phyloP scores from a whole-genome alignment of 1,284 basidiomycete genomes.

The Malassezia furfur region DNA sequence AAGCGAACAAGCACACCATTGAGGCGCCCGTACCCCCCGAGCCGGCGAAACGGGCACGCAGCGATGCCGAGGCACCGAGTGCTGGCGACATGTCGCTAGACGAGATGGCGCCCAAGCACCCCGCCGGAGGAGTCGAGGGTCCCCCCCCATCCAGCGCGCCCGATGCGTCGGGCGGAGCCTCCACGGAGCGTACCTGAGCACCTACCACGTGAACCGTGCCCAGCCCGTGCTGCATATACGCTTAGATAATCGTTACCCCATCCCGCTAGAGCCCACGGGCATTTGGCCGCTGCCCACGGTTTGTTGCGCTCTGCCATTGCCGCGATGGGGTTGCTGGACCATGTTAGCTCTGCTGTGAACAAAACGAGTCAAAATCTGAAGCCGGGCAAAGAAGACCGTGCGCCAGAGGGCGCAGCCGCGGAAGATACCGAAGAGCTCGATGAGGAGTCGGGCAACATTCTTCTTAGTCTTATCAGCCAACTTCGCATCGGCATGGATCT shows the following conservation, averaged over 20 bases:
- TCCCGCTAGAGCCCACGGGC: background rate
- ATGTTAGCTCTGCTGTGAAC: conserved; percentile 35
- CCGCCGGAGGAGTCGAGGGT: too few species aligned
- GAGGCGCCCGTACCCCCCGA: background rate
- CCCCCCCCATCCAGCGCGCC: too few species aligned
- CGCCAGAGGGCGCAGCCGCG: conserved; percentile 43
- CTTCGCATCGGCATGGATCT: conserved; percentile 89
- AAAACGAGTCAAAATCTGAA: conserved; percentile 26
- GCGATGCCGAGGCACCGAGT: background rate
- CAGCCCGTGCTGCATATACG: conserved; percentile 4
- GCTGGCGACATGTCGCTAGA: background rate
- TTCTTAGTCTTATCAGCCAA: conserved; percentile 62
- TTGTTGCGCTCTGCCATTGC: background rate
- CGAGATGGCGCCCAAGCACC: background rate
- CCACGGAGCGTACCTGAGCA: background rate
- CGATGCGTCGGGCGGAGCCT: too few species aligned
- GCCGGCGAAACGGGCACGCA: background rate
- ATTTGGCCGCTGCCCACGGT: background rate
- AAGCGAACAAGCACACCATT: background rate
- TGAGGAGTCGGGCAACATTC: conserved; percentile 50
- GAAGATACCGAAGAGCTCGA: conserved; percentile 49
- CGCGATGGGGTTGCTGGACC: conserved; percentile 40
- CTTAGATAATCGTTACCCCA: background rate
- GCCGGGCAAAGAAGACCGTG: conserved; percentile 34
- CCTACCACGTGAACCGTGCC: background rate